phyloP scores from a whole-genome alignment of 345 rosid genomes.

The Gossypium australe region DNA sequence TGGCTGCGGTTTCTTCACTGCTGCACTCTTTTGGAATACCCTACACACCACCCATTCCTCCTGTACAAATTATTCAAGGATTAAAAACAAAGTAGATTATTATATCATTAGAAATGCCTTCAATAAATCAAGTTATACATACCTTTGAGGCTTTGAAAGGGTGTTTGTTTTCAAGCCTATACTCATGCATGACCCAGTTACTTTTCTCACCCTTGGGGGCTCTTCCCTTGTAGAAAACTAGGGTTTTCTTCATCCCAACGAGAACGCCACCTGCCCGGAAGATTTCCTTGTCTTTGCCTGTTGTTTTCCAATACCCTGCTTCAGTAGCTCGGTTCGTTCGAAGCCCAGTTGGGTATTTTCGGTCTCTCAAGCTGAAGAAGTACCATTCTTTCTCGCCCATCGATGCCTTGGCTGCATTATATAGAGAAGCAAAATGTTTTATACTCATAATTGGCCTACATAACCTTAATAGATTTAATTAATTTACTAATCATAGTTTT shows the following conservation, averaged over 20 bases:
- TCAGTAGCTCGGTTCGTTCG: conserved; percentile 93
- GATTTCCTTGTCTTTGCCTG: conserved; percentile 86
- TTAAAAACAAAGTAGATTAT: too few species aligned
- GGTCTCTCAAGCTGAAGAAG: conserved; percentile 76
- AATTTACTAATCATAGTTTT: background rate
- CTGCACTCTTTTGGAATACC: conserved; percentile 12
- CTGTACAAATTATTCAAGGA: background rate
- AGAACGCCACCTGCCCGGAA: conserved; percentile 52
- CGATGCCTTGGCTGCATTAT: conserved; percentile 63
- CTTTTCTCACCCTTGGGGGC: conserved; percentile 95
- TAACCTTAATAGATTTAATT: background rate
- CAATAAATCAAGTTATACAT: background rate
- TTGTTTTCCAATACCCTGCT: conserved; percentile 96
- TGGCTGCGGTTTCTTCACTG: conserved; percentile 49
- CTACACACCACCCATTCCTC: conserved; percentile 15
- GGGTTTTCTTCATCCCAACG: conserved; percentile 97
- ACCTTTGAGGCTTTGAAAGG: conserved; percentile 63
- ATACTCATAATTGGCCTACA: background rate
- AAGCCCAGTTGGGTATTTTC: conserved; percentile 94
- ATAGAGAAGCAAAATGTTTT: background rate
- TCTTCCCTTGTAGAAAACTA: conserved; percentile 88
- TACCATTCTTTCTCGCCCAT: conserved; percentile 99
- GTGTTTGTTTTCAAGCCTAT: conserved; percentile 67
- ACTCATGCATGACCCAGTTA: conserved; percentile 99
- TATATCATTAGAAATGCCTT: too few species aligned